Evolutionary conservation across 768 basidiomycete species (phyloP), one percentile per base, ranked within the genome.

Genomic region (Mycena capillaripes): DNA sequence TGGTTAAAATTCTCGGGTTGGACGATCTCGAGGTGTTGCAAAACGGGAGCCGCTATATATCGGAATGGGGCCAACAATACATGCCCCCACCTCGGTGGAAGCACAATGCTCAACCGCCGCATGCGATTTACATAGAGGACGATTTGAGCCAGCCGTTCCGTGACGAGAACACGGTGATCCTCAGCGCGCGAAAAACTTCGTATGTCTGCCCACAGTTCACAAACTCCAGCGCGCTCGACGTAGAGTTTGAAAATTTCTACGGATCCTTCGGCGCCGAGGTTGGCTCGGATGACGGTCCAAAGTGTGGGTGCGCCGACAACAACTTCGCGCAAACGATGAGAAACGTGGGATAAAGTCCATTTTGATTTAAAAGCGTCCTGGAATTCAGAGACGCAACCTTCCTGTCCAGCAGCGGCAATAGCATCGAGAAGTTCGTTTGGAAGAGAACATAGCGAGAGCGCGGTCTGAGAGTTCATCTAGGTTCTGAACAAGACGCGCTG

Each of bases 1-100:
- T 11, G 10, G 5, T 3, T n/a, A n/a, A n/a, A n/a, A n/a, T n/a
- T n/a, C n/a, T 7, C 14, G 6, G 4, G 23, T 38, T 25, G 21
- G 10, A 7, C n/a, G 4, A 66, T n/a, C 53, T 66, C 64, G n/a
- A 66, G 29, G 29, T 23, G 52, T 7, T 53, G 32, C 63, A 64
- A 40, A 21, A 29, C 6, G 9, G 63, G 50, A 42, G 52, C 63
- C 38, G 25, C 23, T 14, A 53, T n/a, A 19, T 53, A 2, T 1
- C 48, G 62, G 23, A 64, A 27, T 23, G 50, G 50, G 10, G 17
- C 44, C 29, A 61, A 34, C 3, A n/a, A n/a, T n/a, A 21, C 9
- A 10, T 32, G 9, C n/a, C 7, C 29, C 10, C 16, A 3, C 17
- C 27, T 2, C 38, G 5, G 38, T 7, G 3, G 16, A 11, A 44